Base-by-base conservation (phyloP, 2,329 filamentous ascomycete species). In the Trichophyton benhamiae region DNA sequence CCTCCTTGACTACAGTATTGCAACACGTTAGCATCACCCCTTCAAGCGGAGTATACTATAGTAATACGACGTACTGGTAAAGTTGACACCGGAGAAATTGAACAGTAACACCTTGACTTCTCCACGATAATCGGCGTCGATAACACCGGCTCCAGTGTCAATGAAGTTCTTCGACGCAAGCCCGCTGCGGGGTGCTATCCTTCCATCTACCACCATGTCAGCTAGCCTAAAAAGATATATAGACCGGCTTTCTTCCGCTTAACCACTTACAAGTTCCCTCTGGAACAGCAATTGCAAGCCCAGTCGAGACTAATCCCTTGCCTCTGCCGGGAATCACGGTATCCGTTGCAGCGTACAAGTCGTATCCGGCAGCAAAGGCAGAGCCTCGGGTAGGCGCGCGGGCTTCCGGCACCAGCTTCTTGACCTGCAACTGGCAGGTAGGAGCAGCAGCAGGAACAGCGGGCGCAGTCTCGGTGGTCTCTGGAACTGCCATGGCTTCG, bases 121-220 rank as follows among this genome's bases (percentile, higher is more conserved):
- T 20, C 94, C 94, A 41, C 94, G 84, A 79, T 99, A 99, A 76
- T 99, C 94, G 38, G 92, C 91, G 75, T 99, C 94, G 69, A 99
- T 97, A 66, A 99, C 94, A 60, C 94, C 94, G 0, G 94, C 94
- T 65, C 95, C 91, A 0, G 89, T 94, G 74, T 96, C 91, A 73
- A 99, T 97, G 77, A 91, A 94, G 78, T 97, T 85, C 79, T 99
- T 99, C 63, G 86, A 81, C 1, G 92, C 92, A 41, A 96, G 86
- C 57, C 91, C 91, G n/a, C 89, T 94, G 66, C 91, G 88, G 8
- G 91, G 91, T 2, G 91, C 91, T 61, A 96, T 85, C 62, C 91
- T 87, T 67, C 92, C 92, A 72, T 97, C 89, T 92, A 41, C 13
- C 27, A 15, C 41, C 3, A 5, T 17, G 41, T n/a, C 15, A n/a